Base-by-base conservation (phyloP, 441 rosid species). In the Syzygium malaccense region DNA sequence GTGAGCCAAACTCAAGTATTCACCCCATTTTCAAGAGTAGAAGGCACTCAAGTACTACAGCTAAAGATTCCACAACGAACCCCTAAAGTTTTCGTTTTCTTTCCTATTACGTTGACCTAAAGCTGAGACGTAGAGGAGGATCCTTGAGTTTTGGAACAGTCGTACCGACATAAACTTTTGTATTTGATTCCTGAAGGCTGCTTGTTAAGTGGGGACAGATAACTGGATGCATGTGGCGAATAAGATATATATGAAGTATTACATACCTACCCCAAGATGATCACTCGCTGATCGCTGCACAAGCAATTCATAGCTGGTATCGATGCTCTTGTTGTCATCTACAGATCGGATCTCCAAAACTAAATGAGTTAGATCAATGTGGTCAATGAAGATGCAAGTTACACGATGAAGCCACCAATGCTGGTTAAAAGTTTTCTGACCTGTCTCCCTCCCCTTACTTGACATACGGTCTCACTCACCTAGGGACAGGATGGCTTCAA, bases 1-100 rank as follows among this genome's bases (percentile, higher is more conserved):
- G 95, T 89, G 85, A 91, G 88, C 93, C 91, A 91, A 92, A 28
- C 88, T 87, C 75, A 58, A 87, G 87, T 78, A 66, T 87, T 79
- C 80, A 45, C 86, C 86, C 51, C 41, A 75, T 89, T 91, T 91
- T 87, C 45, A 91, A 92, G 89, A 92, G 88, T 94, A 91, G 92
- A 93, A 91, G 94, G 91, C 94, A 94, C 94, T 91, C 94, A 88
- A 91, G 83, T 75, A 41, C 51, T 75, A 37, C 51, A 12, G 83
- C 83, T 41, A 41, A 75, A 41, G 51, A 75, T 41, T 41, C 41
- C 49, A 41, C 41, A 41, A 75, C 83, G 83, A 37, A n/a, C 4
- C 51, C 83, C n/a, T 41, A 37, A 75, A 41, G 83, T 26, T 41
- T 75, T 75, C 51, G 13, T 41, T 41, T 75, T 23, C 83, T 75